Evolutionary conservation across 306 rosid genomes (phyloP).

Genomic region (Vachellia pachyceras): DNA sequence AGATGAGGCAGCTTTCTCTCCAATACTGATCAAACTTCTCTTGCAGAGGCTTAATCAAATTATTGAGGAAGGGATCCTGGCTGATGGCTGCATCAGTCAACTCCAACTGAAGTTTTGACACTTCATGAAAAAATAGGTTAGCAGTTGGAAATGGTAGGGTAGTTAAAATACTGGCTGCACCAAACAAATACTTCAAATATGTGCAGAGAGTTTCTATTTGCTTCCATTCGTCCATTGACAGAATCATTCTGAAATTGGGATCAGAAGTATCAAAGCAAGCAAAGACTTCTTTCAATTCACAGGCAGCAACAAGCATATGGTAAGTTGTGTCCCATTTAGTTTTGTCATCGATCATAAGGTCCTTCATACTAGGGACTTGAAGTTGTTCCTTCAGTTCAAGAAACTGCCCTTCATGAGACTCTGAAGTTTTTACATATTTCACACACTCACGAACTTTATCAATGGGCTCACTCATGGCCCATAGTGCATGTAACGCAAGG

Average conservation of each 20-base stretch:
- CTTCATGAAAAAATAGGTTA: conserved; percentile 68
- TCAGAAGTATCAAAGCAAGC: conserved; percentile 69
- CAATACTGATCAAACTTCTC: conserved; percentile 81
- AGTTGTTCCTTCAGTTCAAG: conserved; percentile 78
- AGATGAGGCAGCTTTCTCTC: conserved; percentile 76
- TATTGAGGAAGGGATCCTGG: conserved; percentile 71
- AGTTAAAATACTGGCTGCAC: conserved; percentile 68
- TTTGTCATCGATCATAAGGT: conserved; percentile 66
- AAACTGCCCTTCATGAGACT: conserved; percentile 65
- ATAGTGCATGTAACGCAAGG: conserved; percentile 65
- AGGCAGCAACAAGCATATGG: conserved; percentile 82
- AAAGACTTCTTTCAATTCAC: conserved; percentile 85
- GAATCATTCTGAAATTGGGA: conserved; percentile 54
- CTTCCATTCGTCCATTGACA: conserved; percentile 79
- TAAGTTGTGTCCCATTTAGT: conserved; percentile 88
- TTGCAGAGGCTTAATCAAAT: conserved; percentile 66
- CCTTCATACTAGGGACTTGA: conserved; percentile 68
- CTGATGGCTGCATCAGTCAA: conserved; percentile 66
- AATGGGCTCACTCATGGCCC: conserved; percentile 55
- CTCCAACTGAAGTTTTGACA: conserved; percentile 71
- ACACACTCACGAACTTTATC: conserved; percentile 75
- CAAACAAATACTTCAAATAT: conserved; percentile 70
- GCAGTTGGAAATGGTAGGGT: conserved; percentile 66
- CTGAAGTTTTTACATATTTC: conserved; percentile 80
- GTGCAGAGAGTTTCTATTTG: conserved; percentile 68